phyloP scores from a whole-genome alignment of 2,329 filamentous ascomycete species.

The Aspergillus quadricinctus region DNA sequence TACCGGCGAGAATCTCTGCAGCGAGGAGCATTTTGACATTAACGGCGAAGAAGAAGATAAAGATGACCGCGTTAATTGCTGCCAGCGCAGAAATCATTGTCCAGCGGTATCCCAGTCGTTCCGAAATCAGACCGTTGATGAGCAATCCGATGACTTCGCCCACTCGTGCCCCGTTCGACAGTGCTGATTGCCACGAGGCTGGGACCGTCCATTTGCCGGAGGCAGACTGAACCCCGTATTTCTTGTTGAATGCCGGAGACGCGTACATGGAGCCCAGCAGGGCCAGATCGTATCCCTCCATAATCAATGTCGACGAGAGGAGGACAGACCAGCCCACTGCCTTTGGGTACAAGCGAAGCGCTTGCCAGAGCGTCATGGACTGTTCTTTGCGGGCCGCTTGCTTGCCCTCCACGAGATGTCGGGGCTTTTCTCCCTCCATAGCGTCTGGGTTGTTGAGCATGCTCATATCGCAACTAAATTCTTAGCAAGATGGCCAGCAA shows the following conservation, averaged over 20 bases:
- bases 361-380: constrained; percentile 32
- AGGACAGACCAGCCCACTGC: constrained; percentile 36
- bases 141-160: constrained; percentile 26
- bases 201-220: constrained; percentile 22
- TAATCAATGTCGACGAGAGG: constrained; percentile 34
- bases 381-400: constrained; percentile 32
- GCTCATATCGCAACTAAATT: neutral
- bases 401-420: constrained; percentile 15
- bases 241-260: constrained; percentile 26
- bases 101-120: constrained; percentile 25
- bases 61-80: constrained; percentile 40
- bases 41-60: constrained; percentile 46
- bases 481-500: neutral
- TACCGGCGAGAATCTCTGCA: constrained; percentile 45
- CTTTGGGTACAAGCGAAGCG: constrained; percentile 27
- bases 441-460: neutral
- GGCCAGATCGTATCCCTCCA: constrained; percentile 40
- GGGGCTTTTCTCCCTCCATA: constrained; percentile 2
- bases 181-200: constrained; percentile 29
- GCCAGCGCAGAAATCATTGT: constrained; percentile 33
- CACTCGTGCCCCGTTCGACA: constrained; percentile 19
- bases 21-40: constrained; percentile 41
- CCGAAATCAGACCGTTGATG: constrained; percentile 24
- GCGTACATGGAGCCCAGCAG: constrained; percentile 34
- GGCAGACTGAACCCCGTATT: constrained; percentile 21